Base-by-base conservation (phyloP, 306 rosid genomes). In the Glycyrrhiza uralensis region DNA sequence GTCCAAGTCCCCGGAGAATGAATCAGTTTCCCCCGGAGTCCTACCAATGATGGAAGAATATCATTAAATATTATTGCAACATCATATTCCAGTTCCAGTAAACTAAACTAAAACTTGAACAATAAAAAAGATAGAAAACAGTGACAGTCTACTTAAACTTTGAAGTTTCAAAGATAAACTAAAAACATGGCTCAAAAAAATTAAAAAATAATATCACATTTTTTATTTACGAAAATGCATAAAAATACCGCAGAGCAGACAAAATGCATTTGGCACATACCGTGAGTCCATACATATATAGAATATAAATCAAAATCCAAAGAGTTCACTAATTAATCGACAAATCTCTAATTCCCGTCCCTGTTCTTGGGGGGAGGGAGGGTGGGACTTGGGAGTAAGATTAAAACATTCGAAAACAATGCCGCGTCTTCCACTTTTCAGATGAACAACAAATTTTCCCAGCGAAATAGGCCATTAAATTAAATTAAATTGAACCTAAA, bases 11-110 rank as follows among this genome's bases (percentile, higher is more conserved):
- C 79, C 95, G 1, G 90, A 91, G 17, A 78, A 51, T 15, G 99
- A 89, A 73, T 82, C 87, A 38, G 88, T 83, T 57, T 83, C 95
- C 54, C 72, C 97, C 1, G 90, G 95, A 72, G 91, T 85, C 99
- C 99, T 94, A 70, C 42, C 49, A 52, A 69, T 17, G 29, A 78
- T 42, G 49, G 83, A 80, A 46, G 71, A 83, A 52, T 20, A 69
- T 15, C 59, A 66, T 50, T 66, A n/a, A n/a, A 66, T 17, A 54
- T 33, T 51, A 71, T 55, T 52, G 64, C 63, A 81, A 51, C 42
- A 65, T 72, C 69, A 82, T 66, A 73, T 67, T 77, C 49, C 35
- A 78, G 42, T 71, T 36, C 44, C 66, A 52, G 18, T 55, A 68
- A 5, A 60, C 22, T 38, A 58, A 71, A 56, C 52, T 26, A 23